Evolutionary conservation across 768 basidiomycete species (phyloP), one percentile per base, ranked within the genome.

Genomic region (Suillus occidentalis): DNA sequence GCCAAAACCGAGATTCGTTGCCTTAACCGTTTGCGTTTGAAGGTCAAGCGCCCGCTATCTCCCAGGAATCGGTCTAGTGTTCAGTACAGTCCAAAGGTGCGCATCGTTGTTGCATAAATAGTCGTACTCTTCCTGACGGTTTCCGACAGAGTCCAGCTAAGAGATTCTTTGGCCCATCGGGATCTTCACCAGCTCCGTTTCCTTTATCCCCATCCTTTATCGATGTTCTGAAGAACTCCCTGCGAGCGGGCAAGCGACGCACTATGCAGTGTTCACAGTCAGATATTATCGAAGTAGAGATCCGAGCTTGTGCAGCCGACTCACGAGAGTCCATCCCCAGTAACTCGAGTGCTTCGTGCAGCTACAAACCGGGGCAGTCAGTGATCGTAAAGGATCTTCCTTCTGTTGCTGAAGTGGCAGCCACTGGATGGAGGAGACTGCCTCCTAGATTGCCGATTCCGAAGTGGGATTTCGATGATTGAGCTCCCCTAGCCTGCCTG

Each of bases 401-500:
- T 31, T 20, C 18, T 18, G 40, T 42, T 42, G 40, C 39, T 6
- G 18, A 42, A 10, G n/a, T n/a, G n/a, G 57, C 40, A 53, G 13
- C 9, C 25, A 55, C 62, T 20, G 60, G 64, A 6, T 75, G 76
- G 72, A 69, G 71, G 31, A 67, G 69, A 50, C 70, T 76, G 34
- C 75, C 75, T 22, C 70, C 74, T 61, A 72, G 76, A 10, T 68
- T 45, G 12, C 76, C 75, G 14, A 74, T 76, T 50, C 75, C 75
- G 28, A 76, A 73, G 64, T 76, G 75, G 75, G 73, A 73, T 28
- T 12, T 64, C 10, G 16, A 59, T 28, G 22, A 50, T 50, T 50
- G 22, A 50, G 14, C 25, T 13, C 3, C 13, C 9, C 20, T 45
- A 31, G 31, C 43, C 22, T 50, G 49, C 49, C 14, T 22, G 16